phyloP scores from a whole-genome alignment of 768 basidiomycete genomes.

The Mycena amicta region DNA sequence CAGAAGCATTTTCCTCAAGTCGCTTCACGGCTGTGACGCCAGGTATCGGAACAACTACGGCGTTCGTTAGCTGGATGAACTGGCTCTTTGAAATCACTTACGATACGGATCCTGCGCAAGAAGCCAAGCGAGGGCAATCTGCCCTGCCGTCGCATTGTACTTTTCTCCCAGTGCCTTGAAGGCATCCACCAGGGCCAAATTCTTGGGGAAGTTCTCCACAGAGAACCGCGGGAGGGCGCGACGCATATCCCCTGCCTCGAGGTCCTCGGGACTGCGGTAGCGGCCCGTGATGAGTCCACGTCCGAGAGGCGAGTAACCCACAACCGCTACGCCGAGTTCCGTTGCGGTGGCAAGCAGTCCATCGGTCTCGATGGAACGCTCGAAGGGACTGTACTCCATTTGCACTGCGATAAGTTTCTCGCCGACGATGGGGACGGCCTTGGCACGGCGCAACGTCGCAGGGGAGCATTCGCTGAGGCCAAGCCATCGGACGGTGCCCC shows the following conservation, averaged over 20 bases:
- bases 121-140: constrained; percentile 24
- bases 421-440: constrained; percentile 26
- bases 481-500: constrained; percentile 33
- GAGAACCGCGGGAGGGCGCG: constrained; percentile 32
- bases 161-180: constrained; percentile 33
- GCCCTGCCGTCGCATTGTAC: constrained; percentile 30
- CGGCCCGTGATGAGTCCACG: constrained; percentile 37
- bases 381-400: constrained; percentile 31
- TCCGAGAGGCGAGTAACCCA: constrained; percentile 36
- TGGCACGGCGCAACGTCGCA: constrained; percentile 30
- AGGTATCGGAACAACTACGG: constrained; percentile 36
- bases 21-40: constrained; percentile 33
- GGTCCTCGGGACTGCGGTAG: constrained; percentile 23
- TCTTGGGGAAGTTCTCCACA: constrained; percentile 36
- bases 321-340: constrained; percentile 32
- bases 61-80: not conserved
- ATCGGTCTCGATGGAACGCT: constrained; percentile 17
- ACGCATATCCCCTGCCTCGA: constrained; percentile 32
- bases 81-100: not conserved
- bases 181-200: constrained; percentile 35
- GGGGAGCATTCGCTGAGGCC: constrained; percentile 36
- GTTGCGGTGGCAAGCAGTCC: constrained; percentile 27
- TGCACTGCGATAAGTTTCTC: constrained; percentile 29
- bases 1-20: constrained; percentile 37
- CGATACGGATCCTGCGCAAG: constrained; percentile 17